Evolutionary conservation across 2,329 filamentous ascomycete species (phyloP).

Genomic region (Sclerotinia spermophila): DNA sequence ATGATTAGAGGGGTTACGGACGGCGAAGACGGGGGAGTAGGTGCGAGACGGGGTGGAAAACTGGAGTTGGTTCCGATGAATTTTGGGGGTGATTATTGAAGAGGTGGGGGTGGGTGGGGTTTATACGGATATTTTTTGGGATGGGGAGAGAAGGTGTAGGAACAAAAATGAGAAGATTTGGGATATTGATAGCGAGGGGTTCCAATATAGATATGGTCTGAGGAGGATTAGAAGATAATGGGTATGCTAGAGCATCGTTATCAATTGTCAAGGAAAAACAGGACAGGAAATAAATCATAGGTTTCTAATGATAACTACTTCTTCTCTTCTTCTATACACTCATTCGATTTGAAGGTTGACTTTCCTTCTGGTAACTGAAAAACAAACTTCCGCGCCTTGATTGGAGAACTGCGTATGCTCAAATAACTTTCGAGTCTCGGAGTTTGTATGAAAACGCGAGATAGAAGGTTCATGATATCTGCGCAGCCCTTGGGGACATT

Average conservation of each 20-base stretch:
- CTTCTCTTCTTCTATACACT: too few species aligned
- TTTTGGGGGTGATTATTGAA: constrained; percentile 3
- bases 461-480: neutral
- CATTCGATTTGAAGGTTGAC: neutral
- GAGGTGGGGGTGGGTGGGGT: neutral
- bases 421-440: neutral
- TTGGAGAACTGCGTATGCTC: too few species aligned
- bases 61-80: constrained; percentile 8
- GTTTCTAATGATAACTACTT: neutral
- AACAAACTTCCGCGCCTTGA: neutral
- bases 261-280: neutral
- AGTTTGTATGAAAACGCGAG: accelerated
- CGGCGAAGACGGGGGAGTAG: neutral
- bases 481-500: neutral
- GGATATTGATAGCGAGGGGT: neutral
- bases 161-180: too few species aligned
- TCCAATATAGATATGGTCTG: neutral
- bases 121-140: too few species aligned
- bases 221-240: too few species aligned
- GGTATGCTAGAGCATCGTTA: too few species aligned
- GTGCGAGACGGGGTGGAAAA: neutral
- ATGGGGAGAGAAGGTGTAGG: neutral
- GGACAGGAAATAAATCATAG: neutral
- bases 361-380: neutral
- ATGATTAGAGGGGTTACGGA: neutral